Percentiles rank a stretch among this genome's conserved stretches.
phyloP scores from a whole-genome alignment of 2,329 filamentous ascomycete species.

The Sporothrix pseudoabietina region DNA sequence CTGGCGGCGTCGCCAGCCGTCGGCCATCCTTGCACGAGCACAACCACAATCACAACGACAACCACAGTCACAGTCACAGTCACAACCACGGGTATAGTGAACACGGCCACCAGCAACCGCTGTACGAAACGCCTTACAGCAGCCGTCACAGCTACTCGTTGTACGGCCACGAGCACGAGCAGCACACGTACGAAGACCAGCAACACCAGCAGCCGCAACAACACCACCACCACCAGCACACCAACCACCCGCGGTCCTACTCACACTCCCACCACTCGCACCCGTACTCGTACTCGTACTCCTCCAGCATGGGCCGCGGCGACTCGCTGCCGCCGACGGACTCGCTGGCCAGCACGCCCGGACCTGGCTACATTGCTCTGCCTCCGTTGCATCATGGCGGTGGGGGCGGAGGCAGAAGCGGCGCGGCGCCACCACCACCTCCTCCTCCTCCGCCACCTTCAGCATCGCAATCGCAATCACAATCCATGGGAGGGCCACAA shows the following conservation, averaged over 20 bases:
- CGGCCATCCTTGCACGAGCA: slow-evolving; percentile 27
- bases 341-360: slow-evolving; percentile 59
- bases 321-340: slow-evolving; percentile 63
- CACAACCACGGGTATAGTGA: slow-evolving; percentile 15
- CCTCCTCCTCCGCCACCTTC: background rate
- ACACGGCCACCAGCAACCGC: slow-evolving; percentile 37
- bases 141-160: slow-evolving; percentile 14
- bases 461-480: background rate
- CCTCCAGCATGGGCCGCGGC: slow-evolving; percentile 44
- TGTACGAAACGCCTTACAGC: background rate
- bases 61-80: slow-evolving; percentile 27
- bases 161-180: slow-evolving; percentile 35
- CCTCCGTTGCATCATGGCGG: slow-evolving; percentile 27
- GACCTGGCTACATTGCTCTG: slow-evolving; percentile 44
- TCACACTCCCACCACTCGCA: slow-evolving; percentile 53
- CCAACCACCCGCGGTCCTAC: slow-evolving; percentile 51
- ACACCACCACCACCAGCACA: slow-evolving; percentile 20
- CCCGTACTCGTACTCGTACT: slow-evolving; percentile 56
- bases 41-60: slow-evolving; percentile 32
- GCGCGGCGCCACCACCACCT: background rate
- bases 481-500: background rate
- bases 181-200: background rate
- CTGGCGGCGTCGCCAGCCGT: slow-evolving; percentile 41
- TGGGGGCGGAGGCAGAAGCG: background rate
- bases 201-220: slow-evolving; percentile 21